These are phyloP conservation scores for Immersiporthe knoxdaviesiana DNA, from an alignment of 2,329 filamentous ascomycete genomes.

Conservation along the genomic window DNA sequence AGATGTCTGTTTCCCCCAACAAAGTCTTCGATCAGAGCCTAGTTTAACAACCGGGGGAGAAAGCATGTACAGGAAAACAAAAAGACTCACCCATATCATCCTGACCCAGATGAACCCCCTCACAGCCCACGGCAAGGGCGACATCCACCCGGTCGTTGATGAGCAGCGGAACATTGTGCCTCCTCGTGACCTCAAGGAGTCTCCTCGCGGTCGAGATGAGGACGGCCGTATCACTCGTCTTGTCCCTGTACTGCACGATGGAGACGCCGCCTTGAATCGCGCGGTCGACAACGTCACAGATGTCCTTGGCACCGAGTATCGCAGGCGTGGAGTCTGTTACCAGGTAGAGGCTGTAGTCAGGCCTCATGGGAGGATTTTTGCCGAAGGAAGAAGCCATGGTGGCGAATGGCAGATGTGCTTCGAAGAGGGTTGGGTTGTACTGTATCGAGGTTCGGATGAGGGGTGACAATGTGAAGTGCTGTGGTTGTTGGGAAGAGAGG, in stretches of 20 bases:
- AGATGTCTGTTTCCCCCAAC: conserved; percentile 50
- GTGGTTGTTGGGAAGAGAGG: neutral
- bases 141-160: conserved; percentile 95
- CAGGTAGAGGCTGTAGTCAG: conserved; percentile 84
- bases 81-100: conserved; percentile 79
- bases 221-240: conserved; percentile 72
- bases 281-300: conserved; percentile 73
- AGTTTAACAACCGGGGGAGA: too few species aligned
- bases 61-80: neutral
- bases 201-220: conserved; percentile 71
- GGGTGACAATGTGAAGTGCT: too few species aligned
- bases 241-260: conserved; percentile 89
- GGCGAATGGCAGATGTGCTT: neutral
- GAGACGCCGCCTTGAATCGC: conserved; percentile 81
- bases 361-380: conserved; percentile 26
- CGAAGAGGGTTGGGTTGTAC: neutral
- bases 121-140: conserved; percentile 79
- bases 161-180: conserved; percentile 74
- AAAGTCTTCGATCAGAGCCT: neutral
- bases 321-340: conserved; percentile 91
- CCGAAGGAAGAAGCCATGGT: neutral
- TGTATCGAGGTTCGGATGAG: neutral
- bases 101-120: conserved; percentile 93
- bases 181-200: conserved; percentile 72
- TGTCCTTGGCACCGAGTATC: conserved; percentile 73